Conservation (phyloP, 2,329 filamentous ascomycete species). For the Ascomycota sp. region DNA sequence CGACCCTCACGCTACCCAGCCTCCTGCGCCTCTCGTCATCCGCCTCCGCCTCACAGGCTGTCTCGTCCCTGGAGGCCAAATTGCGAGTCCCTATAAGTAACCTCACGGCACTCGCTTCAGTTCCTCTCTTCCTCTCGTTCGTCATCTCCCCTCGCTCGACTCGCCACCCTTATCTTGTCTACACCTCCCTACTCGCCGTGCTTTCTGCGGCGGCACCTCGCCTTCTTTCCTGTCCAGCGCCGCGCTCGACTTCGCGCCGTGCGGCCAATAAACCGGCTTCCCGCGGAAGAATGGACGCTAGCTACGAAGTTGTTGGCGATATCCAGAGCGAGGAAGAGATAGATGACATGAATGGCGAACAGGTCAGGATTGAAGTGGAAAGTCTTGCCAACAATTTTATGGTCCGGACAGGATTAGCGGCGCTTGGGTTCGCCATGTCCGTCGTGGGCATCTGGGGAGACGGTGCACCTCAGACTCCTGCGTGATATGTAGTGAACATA, state of each 20-base stretch:
- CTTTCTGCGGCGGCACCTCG: slow-evolving; percentile 35
- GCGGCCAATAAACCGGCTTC: slow-evolving; percentile 9
- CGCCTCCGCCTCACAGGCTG: slow-evolving; percentile 45
- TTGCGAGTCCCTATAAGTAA: slow-evolving; percentile 44
- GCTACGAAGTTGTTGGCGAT: slow-evolving; percentile 47
- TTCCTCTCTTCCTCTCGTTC: slow-evolving; percentile 60
- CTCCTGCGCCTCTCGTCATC: slow-evolving; percentile 67
- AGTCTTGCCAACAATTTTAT: slow-evolving; percentile 31
- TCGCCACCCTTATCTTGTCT: slow-evolving; percentile 78
- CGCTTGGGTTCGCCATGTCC: slow-evolving; percentile 37
- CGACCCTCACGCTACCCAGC: slow-evolving; percentile 56
- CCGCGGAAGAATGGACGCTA: slow-evolving; percentile 39
- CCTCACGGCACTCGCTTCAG: slow-evolving; percentile 47
- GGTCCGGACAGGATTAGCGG: slow-evolving; percentile 31
- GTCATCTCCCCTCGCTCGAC: slow-evolving; percentile 50
- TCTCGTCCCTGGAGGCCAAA: slow-evolving; percentile 43
- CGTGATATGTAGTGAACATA: slow-evolving; percentile 14
- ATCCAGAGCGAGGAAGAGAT: slow-evolving; percentile 30
- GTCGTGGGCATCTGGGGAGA: slow-evolving; percentile 48
- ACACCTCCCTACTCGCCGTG: slow-evolving; percentile 52
- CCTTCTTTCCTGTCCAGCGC: slow-evolving; percentile 19
- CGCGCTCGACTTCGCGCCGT: slow-evolving; percentile 9
- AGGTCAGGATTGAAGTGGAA: slow-evolving; percentile 36
- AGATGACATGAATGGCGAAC: slow-evolving; percentile 38
- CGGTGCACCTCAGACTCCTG: slow-evolving; percentile 19